Evolutionary conservation across 495 filamentous ascomycete genomes (phyloP).

Genomic region (Penicillium malachiteum): DNA sequence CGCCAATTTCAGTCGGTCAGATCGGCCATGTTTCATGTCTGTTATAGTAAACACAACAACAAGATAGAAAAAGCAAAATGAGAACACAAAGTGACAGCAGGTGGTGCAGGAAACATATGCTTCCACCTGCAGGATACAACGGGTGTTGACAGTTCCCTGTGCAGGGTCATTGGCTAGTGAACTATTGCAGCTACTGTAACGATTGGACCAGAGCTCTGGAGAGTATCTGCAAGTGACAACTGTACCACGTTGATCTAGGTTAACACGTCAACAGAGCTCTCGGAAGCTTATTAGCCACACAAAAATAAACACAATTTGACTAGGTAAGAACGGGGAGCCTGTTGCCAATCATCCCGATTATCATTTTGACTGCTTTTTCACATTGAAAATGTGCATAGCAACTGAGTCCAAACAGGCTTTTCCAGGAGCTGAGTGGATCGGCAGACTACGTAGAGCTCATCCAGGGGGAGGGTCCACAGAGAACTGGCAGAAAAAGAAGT

Average conservation of each 20-base stretch:
- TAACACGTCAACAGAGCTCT: slow-evolving; percentile 3
- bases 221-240: neutral
- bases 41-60: too few relatives aligned
- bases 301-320: neutral
- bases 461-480: too few relatives aligned
- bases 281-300: slow-evolving; percentile 1
- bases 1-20: too few relatives aligned
- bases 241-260: neutral
- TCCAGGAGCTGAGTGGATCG: too few relatives aligned
- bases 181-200: too few relatives aligned
- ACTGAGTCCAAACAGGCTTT: too few relatives aligned
- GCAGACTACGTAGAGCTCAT: too few relatives aligned
- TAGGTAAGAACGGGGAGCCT: neutral
- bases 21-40: too few relatives aligned
- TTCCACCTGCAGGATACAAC: slow-evolving; percentile 17
- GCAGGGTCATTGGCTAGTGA: neutral
- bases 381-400: too few relatives aligned
- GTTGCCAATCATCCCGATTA: neutral
- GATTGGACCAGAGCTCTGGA: neutral
- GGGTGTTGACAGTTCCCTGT: slow-evolving; percentile 10
- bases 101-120: slow-evolving; percentile 10
- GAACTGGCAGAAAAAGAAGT: too few relatives aligned
- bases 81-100: neutral
- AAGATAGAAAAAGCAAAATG: neutral
- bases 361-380: neutral